Conservation (phyloP, 495 filamentous ascomycete genomes). For the Thermothielavioides terrestris region DNA sequence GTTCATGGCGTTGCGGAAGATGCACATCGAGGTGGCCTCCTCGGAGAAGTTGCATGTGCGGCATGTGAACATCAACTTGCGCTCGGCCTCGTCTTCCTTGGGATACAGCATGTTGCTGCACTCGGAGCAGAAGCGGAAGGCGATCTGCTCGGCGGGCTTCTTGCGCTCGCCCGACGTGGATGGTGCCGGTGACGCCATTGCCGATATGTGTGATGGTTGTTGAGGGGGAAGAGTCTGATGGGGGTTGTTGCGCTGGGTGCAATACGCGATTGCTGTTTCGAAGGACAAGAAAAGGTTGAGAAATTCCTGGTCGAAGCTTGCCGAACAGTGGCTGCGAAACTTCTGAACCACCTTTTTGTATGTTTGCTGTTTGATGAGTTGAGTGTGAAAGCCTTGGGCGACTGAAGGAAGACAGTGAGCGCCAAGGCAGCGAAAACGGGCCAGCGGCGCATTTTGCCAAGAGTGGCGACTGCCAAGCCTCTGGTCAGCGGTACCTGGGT, state of each 20-base stretch:
- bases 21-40: constrained; percentile 71
- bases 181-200: constrained; percentile 52
- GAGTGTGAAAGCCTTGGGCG: too few species aligned
- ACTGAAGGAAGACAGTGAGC: too few species aligned
- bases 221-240: too few species aligned
- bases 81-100: constrained; percentile 66
- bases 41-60: constrained; percentile 88
- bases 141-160: constrained; percentile 64
- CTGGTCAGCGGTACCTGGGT: too few species aligned
- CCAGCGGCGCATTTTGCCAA: too few species aligned
- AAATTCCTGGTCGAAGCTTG: too few species aligned
- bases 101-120: constrained; percentile 98
- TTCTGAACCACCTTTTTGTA: too few species aligned
- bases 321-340: too few species aligned
- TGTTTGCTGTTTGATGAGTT: too few species aligned
- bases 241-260: neutral
- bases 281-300: too few species aligned
- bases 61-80: constrained; percentile 54
- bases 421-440: too few species aligned
- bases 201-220: constrained; percentile 2
- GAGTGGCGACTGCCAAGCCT: too few species aligned
- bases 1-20: constrained; percentile 86
- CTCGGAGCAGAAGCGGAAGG: constrained; percentile 95
- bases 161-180: constrained; percentile 44
- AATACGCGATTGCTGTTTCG: neutral